These are phyloP conservation scores for Phaeotremella skinneri DNA, from an alignment of 768 basidiomycete species.

Conservation along the genomic window DNA sequence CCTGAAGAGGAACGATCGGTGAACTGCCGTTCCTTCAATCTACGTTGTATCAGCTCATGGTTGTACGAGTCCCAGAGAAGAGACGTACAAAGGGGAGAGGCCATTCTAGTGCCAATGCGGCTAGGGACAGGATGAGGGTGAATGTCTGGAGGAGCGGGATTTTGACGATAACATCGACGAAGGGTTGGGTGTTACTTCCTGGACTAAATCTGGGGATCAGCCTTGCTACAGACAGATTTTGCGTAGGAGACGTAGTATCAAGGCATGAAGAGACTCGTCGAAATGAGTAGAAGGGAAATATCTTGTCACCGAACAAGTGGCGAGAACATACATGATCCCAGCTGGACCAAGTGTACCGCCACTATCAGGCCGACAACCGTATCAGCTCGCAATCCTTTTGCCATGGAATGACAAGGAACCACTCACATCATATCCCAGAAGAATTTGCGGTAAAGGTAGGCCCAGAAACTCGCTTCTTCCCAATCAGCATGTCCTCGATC, in stretches of 20 bases:
- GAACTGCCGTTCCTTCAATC: slow-evolving; percentile 55
- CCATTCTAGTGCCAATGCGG: slow-evolving; percentile 67
- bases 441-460: slow-evolving; percentile 83
- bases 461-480: slow-evolving; percentile 70
- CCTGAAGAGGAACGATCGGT: slow-evolving; percentile 66
- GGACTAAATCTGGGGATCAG: slow-evolving; percentile 60
- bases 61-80: slow-evolving; percentile 52
- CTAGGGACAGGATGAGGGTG: slow-evolving; percentile 62
- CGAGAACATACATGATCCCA: slow-evolving; percentile 47
- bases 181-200: slow-evolving; percentile 60
- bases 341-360: slow-evolving; percentile 61
- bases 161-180: slow-evolving; percentile 74
- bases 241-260: background rate
- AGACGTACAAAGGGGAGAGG: slow-evolving; percentile 58
- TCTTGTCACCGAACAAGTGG: background rate
- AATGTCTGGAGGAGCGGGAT: slow-evolving; percentile 70
- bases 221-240: no score
- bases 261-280: background rate
- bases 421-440: slow-evolving; percentile 82
- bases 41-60: slow-evolving; percentile 16
- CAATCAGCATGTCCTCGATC: slow-evolving; percentile 62
- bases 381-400: background rate
- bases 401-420: background rate
- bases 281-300: background rate
- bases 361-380: slow-evolving; percentile 13